These are phyloP conservation scores for Fomitopsis pinicola DNA, from an alignment of 1,284 basidiomycete species.

Conservation along the genomic window DNA sequence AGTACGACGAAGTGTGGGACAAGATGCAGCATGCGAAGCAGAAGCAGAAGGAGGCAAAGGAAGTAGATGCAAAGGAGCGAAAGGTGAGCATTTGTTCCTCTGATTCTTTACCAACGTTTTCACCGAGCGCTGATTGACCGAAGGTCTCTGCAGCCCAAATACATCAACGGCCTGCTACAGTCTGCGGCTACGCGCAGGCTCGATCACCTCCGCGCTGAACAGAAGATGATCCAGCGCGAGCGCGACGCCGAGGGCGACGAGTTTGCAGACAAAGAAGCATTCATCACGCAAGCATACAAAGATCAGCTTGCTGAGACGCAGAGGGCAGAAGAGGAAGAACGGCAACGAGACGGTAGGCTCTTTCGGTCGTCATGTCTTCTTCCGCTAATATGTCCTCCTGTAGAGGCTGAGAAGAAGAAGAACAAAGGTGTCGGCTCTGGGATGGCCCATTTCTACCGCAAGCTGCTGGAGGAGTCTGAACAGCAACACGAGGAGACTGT, in stretches of 20 bases:
- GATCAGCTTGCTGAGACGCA: constrained; percentile 93
- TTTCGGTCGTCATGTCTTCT: background rate
- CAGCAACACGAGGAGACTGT: constrained; percentile 82
- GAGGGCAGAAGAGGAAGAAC: constrained; percentile 89
- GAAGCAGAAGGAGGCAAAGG: constrained; percentile 70
- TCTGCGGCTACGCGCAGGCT: constrained; percentile 85
- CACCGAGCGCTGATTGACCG: constrained; percentile 14
- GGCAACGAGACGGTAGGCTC: constrained; percentile 72
- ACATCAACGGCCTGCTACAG: constrained; percentile 80
- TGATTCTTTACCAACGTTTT: constrained; percentile 6
- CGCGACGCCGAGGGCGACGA: constrained; percentile 92
- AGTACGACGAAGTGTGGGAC: constrained; percentile 98
- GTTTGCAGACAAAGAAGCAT: constrained; percentile 92
- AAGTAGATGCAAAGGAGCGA: constrained; percentile 65
- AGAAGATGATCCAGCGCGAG: constrained; percentile 96
- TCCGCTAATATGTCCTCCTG: background rate
- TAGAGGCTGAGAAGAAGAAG: constrained; percentile 65
- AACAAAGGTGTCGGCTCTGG: constrained; percentile 58
- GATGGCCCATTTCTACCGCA: constrained; percentile 84
- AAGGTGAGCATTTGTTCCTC: constrained; percentile 49
- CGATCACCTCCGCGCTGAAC: constrained; percentile 93
- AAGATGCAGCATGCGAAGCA: constrained; percentile 87
- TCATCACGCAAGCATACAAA: constrained; percentile 97
- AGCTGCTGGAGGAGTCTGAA: constrained; percentile 78
- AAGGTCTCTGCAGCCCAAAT: constrained; percentile 73